Evolutionary conservation across 345 rosid species (phyloP).

Genomic region (Fremontodendron californicum): DNA sequence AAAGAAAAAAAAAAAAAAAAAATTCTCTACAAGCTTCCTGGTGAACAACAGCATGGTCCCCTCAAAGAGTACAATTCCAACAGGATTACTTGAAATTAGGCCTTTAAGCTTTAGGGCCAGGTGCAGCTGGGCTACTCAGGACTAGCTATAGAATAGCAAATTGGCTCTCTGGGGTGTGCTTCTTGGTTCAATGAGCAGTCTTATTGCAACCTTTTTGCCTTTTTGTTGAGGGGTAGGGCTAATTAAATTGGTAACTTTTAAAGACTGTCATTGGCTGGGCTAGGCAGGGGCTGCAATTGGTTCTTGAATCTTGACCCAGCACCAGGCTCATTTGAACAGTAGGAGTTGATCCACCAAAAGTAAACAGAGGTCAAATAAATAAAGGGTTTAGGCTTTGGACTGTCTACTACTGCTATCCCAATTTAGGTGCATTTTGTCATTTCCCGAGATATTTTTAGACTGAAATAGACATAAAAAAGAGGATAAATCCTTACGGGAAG

Average conservation of each 20-base stretch:
- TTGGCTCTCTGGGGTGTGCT: neutral
- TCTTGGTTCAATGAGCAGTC: neutral
- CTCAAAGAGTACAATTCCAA: neutral
- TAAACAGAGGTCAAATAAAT: neutral
- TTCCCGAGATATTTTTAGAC: neutral
- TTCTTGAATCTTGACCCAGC: no score
- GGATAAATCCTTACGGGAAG: neutral
- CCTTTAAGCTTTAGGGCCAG: neutral
- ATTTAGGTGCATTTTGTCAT: neutral
- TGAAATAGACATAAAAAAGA: neutral
- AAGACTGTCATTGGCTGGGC: neutral
- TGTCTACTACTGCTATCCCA: neutral
- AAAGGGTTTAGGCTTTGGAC: neutral
- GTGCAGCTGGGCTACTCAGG: neutral
- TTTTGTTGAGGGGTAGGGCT: no score
- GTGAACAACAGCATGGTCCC: neutral
- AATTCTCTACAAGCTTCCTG: no score
- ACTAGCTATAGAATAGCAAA: neutral
- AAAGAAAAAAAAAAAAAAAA: neutral
- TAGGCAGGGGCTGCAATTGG: neutral
- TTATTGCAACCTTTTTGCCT: neutral
- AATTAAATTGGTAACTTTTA: neutral
- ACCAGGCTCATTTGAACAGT: neutral
- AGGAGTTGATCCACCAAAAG: neutral
- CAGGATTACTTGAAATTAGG: neutral